phyloP scores from a whole-genome alignment of 441 rosid genomes.

The Gossypium trilobum region DNA sequence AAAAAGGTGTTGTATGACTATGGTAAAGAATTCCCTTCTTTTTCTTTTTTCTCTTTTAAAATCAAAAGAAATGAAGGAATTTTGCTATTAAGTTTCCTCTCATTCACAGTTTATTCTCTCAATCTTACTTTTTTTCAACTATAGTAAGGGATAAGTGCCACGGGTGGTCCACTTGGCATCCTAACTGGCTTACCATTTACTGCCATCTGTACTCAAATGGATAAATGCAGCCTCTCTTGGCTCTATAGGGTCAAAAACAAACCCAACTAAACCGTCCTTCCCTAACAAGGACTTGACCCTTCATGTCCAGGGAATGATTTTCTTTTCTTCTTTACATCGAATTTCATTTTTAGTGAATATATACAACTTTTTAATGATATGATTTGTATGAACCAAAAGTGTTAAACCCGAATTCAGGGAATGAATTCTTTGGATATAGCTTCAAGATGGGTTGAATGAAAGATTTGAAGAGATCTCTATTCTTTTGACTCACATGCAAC shows the following conservation, averaged over 20 bases:
- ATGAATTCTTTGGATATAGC: slow-evolving; percentile 8
- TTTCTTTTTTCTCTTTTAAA: not conserved
- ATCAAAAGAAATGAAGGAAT: slow-evolving; percentile 18
- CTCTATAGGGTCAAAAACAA: slow-evolving; percentile 13
- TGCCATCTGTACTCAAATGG: slow-evolving; percentile 16
- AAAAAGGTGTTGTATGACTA: slow-evolving; percentile 1
- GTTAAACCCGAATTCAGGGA: not conserved
- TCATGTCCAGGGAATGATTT: not conserved
- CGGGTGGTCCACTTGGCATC: slow-evolving; percentile 37
- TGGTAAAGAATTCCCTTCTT: not conserved
- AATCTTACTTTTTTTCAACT: slow-evolving; percentile 7
- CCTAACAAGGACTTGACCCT: not conserved
- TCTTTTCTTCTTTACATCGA: not conserved
- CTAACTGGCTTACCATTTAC: slow-evolving; percentile 17
- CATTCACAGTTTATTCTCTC: slow-evolving; percentile 13
- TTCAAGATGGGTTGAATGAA: slow-evolving; percentile 1
- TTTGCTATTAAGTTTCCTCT: slow-evolving; percentile 14
- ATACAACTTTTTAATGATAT: too few species aligned
- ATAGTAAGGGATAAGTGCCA: slow-evolving; percentile 38
- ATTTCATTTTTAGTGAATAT: too few species aligned
- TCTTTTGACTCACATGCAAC: slow-evolving; percentile 14
- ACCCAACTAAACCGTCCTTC: not conserved
- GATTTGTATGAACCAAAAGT: not conserved
- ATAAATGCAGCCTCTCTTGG: slow-evolving; percentile 22
- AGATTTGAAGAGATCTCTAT: slow-evolving; percentile 16